Percentiles rank a stretch among this genome's conserved stretches.
These are phyloP conservation scores for Podila minutissima DNA, from an alignment of 192 early-diverging fungal genomes.

Conservation along the genomic window DNA sequence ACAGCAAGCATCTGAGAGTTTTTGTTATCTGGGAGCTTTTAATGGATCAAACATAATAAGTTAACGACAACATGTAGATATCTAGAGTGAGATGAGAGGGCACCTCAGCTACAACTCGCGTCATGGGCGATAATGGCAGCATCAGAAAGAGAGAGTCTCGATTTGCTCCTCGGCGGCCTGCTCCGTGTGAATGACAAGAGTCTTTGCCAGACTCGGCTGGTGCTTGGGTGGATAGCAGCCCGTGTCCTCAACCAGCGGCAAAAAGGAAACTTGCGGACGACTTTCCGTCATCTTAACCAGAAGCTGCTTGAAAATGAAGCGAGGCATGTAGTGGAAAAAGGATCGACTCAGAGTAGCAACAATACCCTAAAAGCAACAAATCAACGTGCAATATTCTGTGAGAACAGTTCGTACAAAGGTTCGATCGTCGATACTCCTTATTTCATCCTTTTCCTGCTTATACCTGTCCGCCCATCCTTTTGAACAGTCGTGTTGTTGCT, in stretches of 20 bases:
- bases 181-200: background rate
- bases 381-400: too few relatives aligned
- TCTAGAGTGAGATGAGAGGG: too few relatives aligned
- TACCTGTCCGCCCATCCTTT: conserved; percentile 1
- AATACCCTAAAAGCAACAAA: too few relatives aligned
- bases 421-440: too few relatives aligned
- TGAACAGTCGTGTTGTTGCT: conserved; percentile 1
- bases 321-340: background rate
- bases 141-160: too few relatives aligned
- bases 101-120: too few relatives aligned
- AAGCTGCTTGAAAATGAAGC: background rate
- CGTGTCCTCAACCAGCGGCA: background rate
- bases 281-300: background rate
- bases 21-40: too few relatives aligned
- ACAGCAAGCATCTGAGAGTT: too few relatives aligned
- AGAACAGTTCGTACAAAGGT: too few relatives aligned
- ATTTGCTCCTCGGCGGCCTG: background rate
- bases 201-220: background rate
- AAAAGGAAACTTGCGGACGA: background rate
- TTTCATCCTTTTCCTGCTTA: background rate
- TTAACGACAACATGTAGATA: too few relatives aligned
- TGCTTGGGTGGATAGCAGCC: background rate
- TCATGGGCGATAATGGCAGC: too few relatives aligned
- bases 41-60: too few relatives aligned
- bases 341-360: background rate